A percentile compares a stretch with the other conserved stretches of the same genome.
Evolutionary conservation across 495 filamentous ascomycete genomes (phyloP).

Genomic region (Penicillium ucsense): DNA sequence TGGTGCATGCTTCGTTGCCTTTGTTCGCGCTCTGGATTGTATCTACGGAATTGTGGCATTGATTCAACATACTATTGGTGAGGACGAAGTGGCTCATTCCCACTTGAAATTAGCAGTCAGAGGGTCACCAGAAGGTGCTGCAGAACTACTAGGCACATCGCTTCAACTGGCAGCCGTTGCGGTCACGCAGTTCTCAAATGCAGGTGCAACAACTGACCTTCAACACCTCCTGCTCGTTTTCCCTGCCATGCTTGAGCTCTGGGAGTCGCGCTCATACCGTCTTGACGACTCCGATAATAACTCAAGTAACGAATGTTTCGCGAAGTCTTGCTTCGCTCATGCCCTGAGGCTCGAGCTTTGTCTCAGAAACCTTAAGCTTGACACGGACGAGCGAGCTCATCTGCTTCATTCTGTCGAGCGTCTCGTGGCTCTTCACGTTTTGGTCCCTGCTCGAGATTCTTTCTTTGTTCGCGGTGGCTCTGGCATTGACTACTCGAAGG

Average conservation of each 20-base stretch:
- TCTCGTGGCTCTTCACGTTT: slow-evolving; percentile 58
- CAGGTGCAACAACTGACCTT: slow-evolving; percentile 28
- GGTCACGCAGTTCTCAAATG: slow-evolving; percentile 23
- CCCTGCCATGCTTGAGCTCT: slow-evolving; percentile 32
- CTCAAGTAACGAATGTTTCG: slow-evolving; percentile 35
- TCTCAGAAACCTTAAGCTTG: slow-evolving; percentile 21
- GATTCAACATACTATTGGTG: slow-evolving; percentile 14
- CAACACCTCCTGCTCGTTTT: slow-evolving; percentile 33
- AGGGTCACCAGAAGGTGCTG: slow-evolving; percentile 37
- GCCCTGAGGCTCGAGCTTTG: slow-evolving; percentile 30
- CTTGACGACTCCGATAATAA: slow-evolving; percentile 29
- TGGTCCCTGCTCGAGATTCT: slow-evolving; percentile 52
- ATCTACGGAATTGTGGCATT: slow-evolving; percentile 25
- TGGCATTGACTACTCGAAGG: slow-evolving; percentile 36
- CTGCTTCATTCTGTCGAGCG: slow-evolving; percentile 44
- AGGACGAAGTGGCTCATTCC: slow-evolving; percentile 35
- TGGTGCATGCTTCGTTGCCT: slow-evolving; percentile 31
- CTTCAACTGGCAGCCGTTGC: slow-evolving; percentile 28
- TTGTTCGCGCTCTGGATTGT: slow-evolving; percentile 30
- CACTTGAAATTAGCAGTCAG: slow-evolving; percentile 43
- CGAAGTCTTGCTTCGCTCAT: slow-evolving; percentile 29
- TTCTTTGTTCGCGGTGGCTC: slow-evolving; percentile 39
- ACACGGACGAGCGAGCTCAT: slow-evolving; percentile 29
- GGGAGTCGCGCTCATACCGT: slow-evolving; percentile 34
- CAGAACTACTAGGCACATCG: slow-evolving; percentile 33